Base-by-base conservation (phyloP, 2,329 filamentous ascomycete species). In the Pseudogymnoascus sp. region DNA sequence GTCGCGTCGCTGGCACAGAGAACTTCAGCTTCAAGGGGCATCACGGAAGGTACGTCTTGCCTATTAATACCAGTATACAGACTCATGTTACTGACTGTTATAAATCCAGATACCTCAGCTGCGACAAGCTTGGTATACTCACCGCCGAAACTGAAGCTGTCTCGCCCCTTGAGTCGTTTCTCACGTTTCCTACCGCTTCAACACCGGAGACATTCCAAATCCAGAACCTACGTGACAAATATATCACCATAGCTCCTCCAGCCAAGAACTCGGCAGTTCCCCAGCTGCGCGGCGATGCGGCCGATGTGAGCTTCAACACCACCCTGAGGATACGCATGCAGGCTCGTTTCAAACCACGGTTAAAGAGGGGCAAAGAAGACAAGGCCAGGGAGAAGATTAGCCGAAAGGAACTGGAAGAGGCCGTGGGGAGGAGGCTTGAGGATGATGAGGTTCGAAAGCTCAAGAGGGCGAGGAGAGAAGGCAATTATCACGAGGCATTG, bases 291-390 rank as follows among this genome's bases (percentile, higher is more conserved):
- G 92, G 91, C 59, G 91, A 96, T 74, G 88, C 85, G 6, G 84
- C 87, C 12, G 77, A 78, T 7, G 84, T 87, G 60, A 83, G 80
- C 4, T 90, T 89, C 71, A 84, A 83, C 69, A 91, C 90, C 8
- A 89, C 87, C 6, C 74, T 96, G 65, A 83, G 91, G 60, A 84
- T 98, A 70, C 89, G 93, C 62, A 97, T 98, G 93, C 93, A 98
- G 78, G 91, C 93, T 22, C 83, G 90, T 60, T 98, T 96, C 79
- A 97, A 97, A 80, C 93, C 93, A 7, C 84, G 84, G 66, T 76
- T 95, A 53, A 90, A 89, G 75, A 88, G 88, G 8, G 84, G 82
- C 0, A 96, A 93, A 77, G 91, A 93, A 73, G 89, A 91, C 67
- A 95, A 89, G 78, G 89, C 90, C 0, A 82, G 84, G 68, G 88